Conservation (phyloP, 129 eudicot species). For the Oenanthe sinensis region DNA sequence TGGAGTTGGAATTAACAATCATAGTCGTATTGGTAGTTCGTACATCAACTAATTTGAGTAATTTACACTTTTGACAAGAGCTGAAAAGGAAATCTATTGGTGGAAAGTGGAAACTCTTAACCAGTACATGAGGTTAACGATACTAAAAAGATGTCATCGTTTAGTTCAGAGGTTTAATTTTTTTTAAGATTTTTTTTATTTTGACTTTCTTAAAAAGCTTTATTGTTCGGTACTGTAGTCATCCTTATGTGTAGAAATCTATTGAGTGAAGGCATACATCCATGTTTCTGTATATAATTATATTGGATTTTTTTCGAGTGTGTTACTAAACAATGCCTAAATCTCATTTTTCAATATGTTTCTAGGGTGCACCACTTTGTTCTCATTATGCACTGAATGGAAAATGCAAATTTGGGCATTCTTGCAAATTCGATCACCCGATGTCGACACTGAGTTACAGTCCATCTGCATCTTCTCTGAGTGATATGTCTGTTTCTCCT, state of each 20-base stretch:
- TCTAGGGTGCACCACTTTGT: constrained; percentile 75
- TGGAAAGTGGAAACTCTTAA: background rate
- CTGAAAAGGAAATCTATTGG: background rate
- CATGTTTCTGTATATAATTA: background rate
- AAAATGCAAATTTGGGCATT: constrained; percentile 75
- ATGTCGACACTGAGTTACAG: constrained; percentile 71
- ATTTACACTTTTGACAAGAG: background rate
- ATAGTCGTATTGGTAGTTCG: background rate
- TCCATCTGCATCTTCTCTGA: constrained; percentile 79
- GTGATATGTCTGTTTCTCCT: constrained; percentile 86
- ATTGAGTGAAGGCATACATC: background rate
- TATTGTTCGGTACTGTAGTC: background rate
- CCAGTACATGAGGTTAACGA: background rate
- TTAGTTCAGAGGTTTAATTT: background rate
- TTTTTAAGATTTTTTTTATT: background rate
- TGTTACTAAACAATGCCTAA: background rate
- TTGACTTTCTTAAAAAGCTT: background rate
- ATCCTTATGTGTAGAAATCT: background rate
- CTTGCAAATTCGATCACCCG: constrained; percentile 87
- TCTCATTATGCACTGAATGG: constrained; percentile 72
- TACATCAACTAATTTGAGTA: background rate
- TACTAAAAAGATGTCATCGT: background rate
- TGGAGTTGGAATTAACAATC: no score
- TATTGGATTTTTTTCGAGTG: background rate
- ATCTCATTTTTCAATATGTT: background rate